Base-by-base conservation (phyloP, 1,284 basidiomycete genomes). In the Microbotryomycetes sp. region DNA sequence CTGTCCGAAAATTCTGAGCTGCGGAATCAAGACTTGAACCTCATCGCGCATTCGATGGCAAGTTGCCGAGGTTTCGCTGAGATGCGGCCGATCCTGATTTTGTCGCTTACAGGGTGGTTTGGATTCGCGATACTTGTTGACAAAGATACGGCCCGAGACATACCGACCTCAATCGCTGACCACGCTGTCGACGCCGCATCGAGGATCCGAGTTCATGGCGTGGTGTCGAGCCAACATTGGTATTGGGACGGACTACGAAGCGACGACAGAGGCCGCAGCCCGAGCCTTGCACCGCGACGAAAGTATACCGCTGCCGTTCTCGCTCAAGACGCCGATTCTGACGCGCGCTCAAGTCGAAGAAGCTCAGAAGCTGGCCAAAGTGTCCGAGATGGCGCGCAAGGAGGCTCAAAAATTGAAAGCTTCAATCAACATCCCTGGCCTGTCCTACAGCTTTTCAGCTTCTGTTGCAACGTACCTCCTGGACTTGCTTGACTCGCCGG, bases 171-270 rank as follows among this genome's bases (percentile, higher is more conserved):
- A 91, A 45, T 92, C 89, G 6, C 78, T 98, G 62, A 97, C 90
- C 0, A 90, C 87, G 18, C 83, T 99, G 66, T 87, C 86, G 50
- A 97, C 96, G 0, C 96, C 96, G 18, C 96, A 99, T 75, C 83
- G 89, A 27, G 94, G 94, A 27, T 92, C 89, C 70, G 92, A 94
- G 0, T 97, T 98, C 75, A 98, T 98, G 96, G 92, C 97, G 76
- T 98, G 94, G 94, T 97, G 94, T 78, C 73, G 89, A 81, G 86
- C 88, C 56, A 87, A 91, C 70, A 87, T 94, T 65, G 91, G 92
- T 3, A 82, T 94, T 26, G 92, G 91, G 18, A 67, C 70, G 41
- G 65, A 66, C 79, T 74, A 61, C 45, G 70, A 72, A 45, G 52
- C 49, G 50, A 50, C 59, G 13, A 57, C 61, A 1, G 47, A 53